Percentiles rank a stretch among this genome's conserved stretches.
Evolutionary conservation across 345 rosid genomes (phyloP).

Genomic region (Durio zibethinus): DNA sequence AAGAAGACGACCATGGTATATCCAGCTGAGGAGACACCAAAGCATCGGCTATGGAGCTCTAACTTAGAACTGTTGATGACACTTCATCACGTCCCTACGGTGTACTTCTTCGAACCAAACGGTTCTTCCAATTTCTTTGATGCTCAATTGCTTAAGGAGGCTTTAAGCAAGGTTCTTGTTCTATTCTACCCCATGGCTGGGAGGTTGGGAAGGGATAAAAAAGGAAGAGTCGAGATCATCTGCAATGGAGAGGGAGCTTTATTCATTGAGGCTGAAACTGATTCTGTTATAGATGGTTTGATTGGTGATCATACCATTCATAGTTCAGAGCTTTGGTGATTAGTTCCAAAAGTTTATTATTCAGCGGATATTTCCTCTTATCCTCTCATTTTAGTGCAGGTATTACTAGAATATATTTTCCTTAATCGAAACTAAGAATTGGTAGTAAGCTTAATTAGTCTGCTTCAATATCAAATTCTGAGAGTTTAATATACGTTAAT

Average conservation of each 20-base stretch:
- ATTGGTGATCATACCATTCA: constrained; percentile 22
- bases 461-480: background rate
- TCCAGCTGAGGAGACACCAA: constrained; percentile 29
- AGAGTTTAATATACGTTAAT: background rate
- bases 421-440: background rate
- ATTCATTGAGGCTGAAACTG: constrained; percentile 32
- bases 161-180: constrained; percentile 31
- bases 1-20: background rate
- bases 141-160: constrained; percentile 19
- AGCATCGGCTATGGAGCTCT: constrained; percentile 23
- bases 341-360: constrained; percentile 25
- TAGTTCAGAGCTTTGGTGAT: background rate
- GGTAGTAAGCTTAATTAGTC: no score
- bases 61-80: constrained; percentile 25
- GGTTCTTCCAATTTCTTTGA: constrained; percentile 19
- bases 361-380: constrained; percentile 25
- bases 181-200: constrained; percentile 37
- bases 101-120: constrained; percentile 24
- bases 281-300: constrained; percentile 21
- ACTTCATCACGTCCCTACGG: background rate
- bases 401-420: background rate
- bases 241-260: constrained; percentile 32
- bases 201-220: constrained; percentile 22
- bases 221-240: constrained; percentile 26
- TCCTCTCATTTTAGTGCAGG: constrained; percentile 28